Percentiles rank a stretch among this genome's conserved stretches.
These are phyloP conservation scores for Pichia sp. DNA, from an alignment of 1,139 yeast genomes.

Conservation along the genomic window DNA sequence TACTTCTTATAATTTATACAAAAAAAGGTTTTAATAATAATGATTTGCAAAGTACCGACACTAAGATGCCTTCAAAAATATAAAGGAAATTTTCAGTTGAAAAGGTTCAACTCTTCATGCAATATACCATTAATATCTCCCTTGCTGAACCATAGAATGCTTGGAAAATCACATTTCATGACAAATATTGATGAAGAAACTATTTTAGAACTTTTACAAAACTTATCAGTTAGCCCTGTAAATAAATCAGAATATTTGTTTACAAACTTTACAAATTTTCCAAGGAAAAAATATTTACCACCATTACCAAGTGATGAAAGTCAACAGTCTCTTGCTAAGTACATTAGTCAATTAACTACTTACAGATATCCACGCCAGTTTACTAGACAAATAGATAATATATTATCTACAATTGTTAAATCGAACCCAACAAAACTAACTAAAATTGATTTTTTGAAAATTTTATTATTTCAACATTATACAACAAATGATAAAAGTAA, in stretches of 20 bases:
- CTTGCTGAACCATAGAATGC: constrained; percentile 7
- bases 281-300: constrained; percentile 16
- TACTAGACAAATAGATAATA: constrained; percentile 9
- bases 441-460: constrained; percentile 19
- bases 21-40: no score
- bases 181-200: constrained; percentile 16
- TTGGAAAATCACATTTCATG: constrained; percentile 11
- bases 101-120: background rate
- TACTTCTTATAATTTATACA: no score
- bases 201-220: constrained; percentile 17
- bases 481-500: constrained; percentile 13
- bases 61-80: background rate
- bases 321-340: constrained; percentile 14
- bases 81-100: background rate
- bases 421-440: constrained; percentile 13
- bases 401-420: constrained; percentile 13
- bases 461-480: constrained; percentile 19
- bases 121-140: constrained; percentile 12
- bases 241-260: constrained; percentile 15
- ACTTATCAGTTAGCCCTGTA: constrained; percentile 19
- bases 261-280: constrained; percentile 16
- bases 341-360: constrained; percentile 16
- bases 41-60: background rate
- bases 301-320: constrained; percentile 10
- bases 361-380: constrained; percentile 13